Conservation (phyloP, 2,329 filamentous ascomycete genomes). For the Paecilomyces dactylethromorphus region DNA sequence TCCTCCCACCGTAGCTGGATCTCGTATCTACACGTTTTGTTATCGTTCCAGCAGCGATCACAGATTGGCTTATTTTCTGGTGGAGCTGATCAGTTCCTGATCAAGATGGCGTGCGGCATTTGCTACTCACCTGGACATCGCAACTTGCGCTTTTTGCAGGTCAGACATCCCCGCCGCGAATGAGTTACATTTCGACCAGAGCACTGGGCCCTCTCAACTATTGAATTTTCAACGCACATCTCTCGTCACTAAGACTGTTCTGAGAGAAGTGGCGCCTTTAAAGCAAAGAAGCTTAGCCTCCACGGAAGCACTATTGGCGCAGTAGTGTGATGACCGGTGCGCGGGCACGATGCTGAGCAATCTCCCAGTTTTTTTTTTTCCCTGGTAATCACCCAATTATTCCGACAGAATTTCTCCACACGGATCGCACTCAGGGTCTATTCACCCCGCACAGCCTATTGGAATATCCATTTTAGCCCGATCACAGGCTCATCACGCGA, state of each 20-base stretch:
- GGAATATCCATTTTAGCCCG: background rate
- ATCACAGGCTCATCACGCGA: background rate
- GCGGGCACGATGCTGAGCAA: background rate
- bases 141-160: slow-evolving; percentile 9
- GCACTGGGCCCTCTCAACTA: background rate
- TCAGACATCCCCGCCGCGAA: slow-evolving; percentile 8
- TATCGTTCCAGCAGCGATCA: slow-evolving; percentile 4
- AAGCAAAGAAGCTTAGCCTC: background rate
- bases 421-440: background rate
- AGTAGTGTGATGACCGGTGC: background rate
- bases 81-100: background rate
- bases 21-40: slow-evolving; percentile 5
- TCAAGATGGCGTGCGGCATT: background rate
- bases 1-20: slow-evolving; percentile 9
- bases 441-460: background rate
- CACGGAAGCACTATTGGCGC: background rate
- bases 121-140: slow-evolving; percentile 7
- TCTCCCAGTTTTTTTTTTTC: background rate
- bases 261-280: background rate
- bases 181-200: slow-evolving; percentile 10
- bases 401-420: background rate
- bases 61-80: slow-evolving; percentile 7
- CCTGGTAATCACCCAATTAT: background rate
- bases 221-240: background rate
- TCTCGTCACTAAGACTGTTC: background rate